phyloP scores from a whole-genome alignment of 495 filamentous ascomycete genomes.

The Penicillium diatomitis region DNA sequence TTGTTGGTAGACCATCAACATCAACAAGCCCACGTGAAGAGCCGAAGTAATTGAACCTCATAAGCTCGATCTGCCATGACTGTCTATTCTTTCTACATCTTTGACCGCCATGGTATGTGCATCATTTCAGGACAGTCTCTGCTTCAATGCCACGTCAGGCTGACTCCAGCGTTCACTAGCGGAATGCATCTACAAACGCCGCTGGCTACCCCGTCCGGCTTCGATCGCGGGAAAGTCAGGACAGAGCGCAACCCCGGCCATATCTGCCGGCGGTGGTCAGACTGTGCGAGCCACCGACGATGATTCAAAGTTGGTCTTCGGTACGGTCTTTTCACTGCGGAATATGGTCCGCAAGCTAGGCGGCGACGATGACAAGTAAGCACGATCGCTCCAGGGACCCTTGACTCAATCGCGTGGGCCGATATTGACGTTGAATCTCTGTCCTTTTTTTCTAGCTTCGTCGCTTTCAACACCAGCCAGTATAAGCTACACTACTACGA shows the following conservation, averaged over 20 bases:
- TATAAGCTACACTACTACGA: slow-evolving; percentile 99
- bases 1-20: slow-evolving; percentile 15
- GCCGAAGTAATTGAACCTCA: too few species aligned
- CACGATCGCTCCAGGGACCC: background rate
- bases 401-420: too few species aligned
- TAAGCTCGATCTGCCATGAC: slow-evolving; percentile 49
- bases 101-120: slow-evolving; percentile 85
- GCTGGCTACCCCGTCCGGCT: slow-evolving; percentile 53
- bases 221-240: slow-evolving; percentile 33
- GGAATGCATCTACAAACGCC: slow-evolving; percentile 93
- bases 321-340: slow-evolving; percentile 86
- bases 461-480: slow-evolving; percentile 79
- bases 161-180: slow-evolving; percentile 40
- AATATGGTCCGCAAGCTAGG: slow-evolving; percentile 96
- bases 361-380: slow-evolving; percentile 71
- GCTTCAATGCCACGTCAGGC: background rate
- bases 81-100: slow-evolving; percentile 97
- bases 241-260: slow-evolving; percentile 22
- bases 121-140: background rate
- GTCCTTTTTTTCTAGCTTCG: slow-evolving; percentile 48
- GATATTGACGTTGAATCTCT: too few species aligned
- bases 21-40: too few species aligned
- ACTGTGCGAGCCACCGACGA: slow-evolving; percentile 59
- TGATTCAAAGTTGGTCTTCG: slow-evolving; percentile 95
- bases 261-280: slow-evolving; percentile 24